These are phyloP conservation scores for Leucosporidium yakuticum DNA, from an alignment of 768 basidiomycete genomes.

Conservation along the genomic window DNA sequence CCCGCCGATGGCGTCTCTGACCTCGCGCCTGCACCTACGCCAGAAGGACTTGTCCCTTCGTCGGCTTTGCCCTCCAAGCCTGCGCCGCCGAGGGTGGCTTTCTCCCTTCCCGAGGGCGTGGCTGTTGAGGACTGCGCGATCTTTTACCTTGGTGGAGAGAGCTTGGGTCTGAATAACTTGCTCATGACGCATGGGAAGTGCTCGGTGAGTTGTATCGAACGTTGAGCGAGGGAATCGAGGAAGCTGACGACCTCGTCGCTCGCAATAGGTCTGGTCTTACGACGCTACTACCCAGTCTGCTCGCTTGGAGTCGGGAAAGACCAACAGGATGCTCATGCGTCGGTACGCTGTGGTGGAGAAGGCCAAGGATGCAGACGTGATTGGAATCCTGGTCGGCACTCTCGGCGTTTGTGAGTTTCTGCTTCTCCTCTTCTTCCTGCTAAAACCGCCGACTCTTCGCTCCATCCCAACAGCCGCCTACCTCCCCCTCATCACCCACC, in stretches of 20 bases:
- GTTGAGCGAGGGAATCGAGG: neutral
- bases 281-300: constrained; percentile 54
- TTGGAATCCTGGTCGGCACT: constrained; percentile 91
- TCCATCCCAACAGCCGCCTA: constrained; percentile 55
- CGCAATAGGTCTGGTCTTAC: constrained; percentile 65
- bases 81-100: neutral
- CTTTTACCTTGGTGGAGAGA: constrained; percentile 70
- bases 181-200: constrained; percentile 71
- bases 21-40: constrained; percentile 7
- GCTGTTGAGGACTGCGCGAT: constrained; percentile 44
- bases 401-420: constrained; percentile 67
- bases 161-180: constrained; percentile 72
- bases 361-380: constrained; percentile 85
- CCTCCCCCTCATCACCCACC: constrained; percentile 70
- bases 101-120: constrained; percentile 22
- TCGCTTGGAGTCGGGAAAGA: constrained; percentile 58
- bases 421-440: neutral
- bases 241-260: neutral
- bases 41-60: constrained; percentile 7
- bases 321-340: constrained; percentile 80
- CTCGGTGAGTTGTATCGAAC: constrained; percentile 46
- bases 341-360: constrained; percentile 80
- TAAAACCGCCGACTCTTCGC: neutral
- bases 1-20: constrained; percentile 15
- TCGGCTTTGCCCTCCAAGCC: neutral